phyloP scores from a whole-genome alignment of 2,329 filamentous ascomycete genomes.

The Fusarium sp. region DNA sequence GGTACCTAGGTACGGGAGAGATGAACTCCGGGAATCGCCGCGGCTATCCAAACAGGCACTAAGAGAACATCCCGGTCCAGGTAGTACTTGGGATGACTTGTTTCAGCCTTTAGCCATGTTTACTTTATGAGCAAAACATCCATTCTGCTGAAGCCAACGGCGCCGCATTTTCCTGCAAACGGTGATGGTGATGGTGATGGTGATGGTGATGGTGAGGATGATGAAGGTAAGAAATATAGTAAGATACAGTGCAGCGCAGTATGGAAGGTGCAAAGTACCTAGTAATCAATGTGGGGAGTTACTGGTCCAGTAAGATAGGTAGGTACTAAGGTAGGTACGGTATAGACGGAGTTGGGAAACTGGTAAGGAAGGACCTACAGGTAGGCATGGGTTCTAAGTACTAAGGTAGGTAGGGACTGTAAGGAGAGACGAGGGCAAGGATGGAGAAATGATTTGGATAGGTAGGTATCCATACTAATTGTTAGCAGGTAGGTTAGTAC shows the following conservation, averaged over 20 bases:
- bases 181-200: background rate
- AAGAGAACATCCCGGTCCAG: background rate
- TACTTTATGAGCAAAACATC: background rate
- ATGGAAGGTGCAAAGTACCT: background rate
- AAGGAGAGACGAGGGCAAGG: background rate
- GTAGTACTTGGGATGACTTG: background rate
- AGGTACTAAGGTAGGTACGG: too few species aligned
- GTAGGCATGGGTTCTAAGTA: background rate
- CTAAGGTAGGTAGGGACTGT: too few species aligned
- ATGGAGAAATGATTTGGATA: background rate
- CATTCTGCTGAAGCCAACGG: background rate
- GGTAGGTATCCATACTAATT: background rate
- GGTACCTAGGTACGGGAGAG: constrained; percentile 9
- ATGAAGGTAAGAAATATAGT: background rate
- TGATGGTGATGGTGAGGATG: background rate
- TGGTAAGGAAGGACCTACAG: constrained; percentile 4
- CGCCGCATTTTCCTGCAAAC: background rate
- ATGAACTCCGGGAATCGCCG: constrained; percentile 32
- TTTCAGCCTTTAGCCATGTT: constrained; percentile 17
- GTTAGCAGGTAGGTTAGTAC: background rate
- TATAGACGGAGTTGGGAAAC: background rate
- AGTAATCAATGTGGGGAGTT: background rate
- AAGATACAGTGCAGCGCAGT: background rate
- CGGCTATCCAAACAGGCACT: constrained; percentile 2
- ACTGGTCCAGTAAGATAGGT: background rate